Conservation (phyloP, 2,329 filamentous ascomycete species). For the Zelopaecilomyces penicillatus region DNA sequence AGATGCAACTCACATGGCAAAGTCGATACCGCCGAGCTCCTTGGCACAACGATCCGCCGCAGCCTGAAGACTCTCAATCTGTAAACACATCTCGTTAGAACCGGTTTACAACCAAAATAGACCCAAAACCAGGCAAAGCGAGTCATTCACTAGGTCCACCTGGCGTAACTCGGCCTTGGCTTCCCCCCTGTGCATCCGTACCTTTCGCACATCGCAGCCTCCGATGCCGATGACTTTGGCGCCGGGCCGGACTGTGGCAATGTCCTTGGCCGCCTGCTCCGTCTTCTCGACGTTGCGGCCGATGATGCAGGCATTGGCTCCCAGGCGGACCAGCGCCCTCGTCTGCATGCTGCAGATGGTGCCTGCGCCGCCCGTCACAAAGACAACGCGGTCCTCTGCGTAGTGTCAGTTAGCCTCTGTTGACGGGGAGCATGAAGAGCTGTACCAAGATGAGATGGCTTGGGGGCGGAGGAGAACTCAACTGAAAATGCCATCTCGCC, state of each 20-base stretch:
- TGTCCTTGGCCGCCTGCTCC: slow-evolving; percentile 68
- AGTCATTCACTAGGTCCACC: not conserved
- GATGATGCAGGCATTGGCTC: slow-evolving; percentile 88
- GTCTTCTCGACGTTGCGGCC: slow-evolving; percentile 88
- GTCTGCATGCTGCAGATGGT: slow-evolving; percentile 94
- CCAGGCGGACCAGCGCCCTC: slow-evolving; percentile 79
- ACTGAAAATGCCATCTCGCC: slow-evolving; percentile 86
- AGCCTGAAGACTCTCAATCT: slow-evolving; percentile 34
- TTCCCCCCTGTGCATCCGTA: slow-evolving; percentile 24
- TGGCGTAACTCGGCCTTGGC: not conserved
- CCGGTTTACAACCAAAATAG: not conserved
- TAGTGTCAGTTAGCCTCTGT: not conserved
- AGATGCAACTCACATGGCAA: slow-evolving; percentile 64
- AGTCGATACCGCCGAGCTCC: slow-evolving; percentile 85
- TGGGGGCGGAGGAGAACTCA: slow-evolving; percentile 1
- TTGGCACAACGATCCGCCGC: slow-evolving; percentile 73
- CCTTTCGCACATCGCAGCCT: slow-evolving; percentile 66
- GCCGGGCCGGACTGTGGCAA: slow-evolving; percentile 68
- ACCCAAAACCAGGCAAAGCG: slow-evolving; percentile 7
- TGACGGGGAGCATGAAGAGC: not conserved
- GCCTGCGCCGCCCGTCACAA: slow-evolving; percentile 90
- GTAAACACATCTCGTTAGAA: not conserved
- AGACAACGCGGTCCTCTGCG: slow-evolving; percentile 76
- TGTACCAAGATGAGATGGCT: not conserved
- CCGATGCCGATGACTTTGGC: slow-evolving; percentile 84